Conservation (phyloP, 2,329 filamentous ascomycete genomes). For the Trichoderma breve region DNA sequence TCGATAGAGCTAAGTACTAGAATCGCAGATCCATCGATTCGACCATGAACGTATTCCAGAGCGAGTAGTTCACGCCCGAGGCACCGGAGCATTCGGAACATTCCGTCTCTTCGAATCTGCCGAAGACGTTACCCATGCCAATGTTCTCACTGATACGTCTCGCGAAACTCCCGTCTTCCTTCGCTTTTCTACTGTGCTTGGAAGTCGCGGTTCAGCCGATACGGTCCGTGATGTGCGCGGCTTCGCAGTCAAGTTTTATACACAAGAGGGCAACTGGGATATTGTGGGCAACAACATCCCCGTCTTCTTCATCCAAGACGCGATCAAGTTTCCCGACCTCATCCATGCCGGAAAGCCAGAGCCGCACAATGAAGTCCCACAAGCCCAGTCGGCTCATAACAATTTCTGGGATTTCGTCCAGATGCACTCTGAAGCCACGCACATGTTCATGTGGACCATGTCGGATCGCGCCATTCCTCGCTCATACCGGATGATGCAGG, state of each 20-base stretch:
- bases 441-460: conserved; percentile 80
- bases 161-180: conserved; percentile 47
- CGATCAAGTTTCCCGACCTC: conserved; percentile 63
- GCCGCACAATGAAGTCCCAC: conserved; percentile 65
- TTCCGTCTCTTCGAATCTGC: conserved; percentile 66
- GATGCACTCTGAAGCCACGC: conserved; percentile 64
- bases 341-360: conserved; percentile 64
- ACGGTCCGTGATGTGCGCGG: conserved; percentile 83
- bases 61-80: conserved; percentile 68
- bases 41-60: conserved; percentile 63
- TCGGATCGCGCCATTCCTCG: conserved; percentile 71
- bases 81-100: conserved; percentile 66
- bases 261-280: conserved; percentile 68
- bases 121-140: conserved; percentile 65
- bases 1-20: neutral
- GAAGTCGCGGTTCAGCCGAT: conserved; percentile 72
- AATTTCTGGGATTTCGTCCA: conserved; percentile 76
- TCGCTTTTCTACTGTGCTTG: conserved; percentile 76
- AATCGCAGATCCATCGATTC: conserved; percentile 65
- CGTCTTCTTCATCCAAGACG: conserved; percentile 69
- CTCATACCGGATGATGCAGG: conserved; percentile 81
- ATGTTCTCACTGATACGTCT: conserved; percentile 54
- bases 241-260: conserved; percentile 62
- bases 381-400: conserved; percentile 69
- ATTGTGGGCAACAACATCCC: conserved; percentile 68